Conservation (phyloP, 1,284 basidiomycete species). For the Boletellus sp. region DNA sequence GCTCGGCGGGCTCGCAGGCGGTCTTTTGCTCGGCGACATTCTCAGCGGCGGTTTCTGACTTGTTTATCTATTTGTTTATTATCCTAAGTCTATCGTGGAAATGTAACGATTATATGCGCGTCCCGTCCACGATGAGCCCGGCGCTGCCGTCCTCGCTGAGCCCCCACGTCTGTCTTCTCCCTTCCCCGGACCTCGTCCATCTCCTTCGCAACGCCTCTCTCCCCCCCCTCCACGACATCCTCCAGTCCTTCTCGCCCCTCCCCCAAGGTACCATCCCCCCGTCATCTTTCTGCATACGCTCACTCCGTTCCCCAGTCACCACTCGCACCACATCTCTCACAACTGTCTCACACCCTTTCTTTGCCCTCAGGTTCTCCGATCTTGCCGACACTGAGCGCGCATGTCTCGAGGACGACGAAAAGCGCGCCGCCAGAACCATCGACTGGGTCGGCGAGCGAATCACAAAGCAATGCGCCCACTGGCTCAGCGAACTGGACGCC, state of each 20-base stretch:
- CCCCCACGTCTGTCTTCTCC: slow-evolving; percentile 71
- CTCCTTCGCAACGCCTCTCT: slow-evolving; percentile 56
- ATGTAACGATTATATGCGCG: neutral
- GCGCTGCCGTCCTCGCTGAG: slow-evolving; percentile 67
- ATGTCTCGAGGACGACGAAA: slow-evolving; percentile 71
- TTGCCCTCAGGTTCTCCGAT: slow-evolving; percentile 73
- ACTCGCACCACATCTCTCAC: slow-evolving; percentile 70
- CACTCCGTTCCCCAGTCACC: slow-evolving; percentile 49
- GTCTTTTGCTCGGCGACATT: slow-evolving; percentile 53
- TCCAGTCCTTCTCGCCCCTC: slow-evolving; percentile 81
- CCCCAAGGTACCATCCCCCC: slow-evolving; percentile 54
- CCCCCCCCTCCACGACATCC: slow-evolving; percentile 63
- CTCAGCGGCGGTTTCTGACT: slow-evolving; percentile 32
- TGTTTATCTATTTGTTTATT: slow-evolving; percentile 1
- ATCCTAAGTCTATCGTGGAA: slow-evolving; percentile 2
- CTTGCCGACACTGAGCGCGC: slow-evolving; percentile 63
- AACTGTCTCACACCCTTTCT: slow-evolving; percentile 66
- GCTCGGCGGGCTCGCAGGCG: slow-evolving; percentile 56
- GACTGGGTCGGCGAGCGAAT: slow-evolving; percentile 80
- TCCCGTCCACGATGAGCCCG: slow-evolving; percentile 37
- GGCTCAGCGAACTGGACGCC: slow-evolving; percentile 60
- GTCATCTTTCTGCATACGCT: slow-evolving; percentile 1
- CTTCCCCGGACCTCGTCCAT: slow-evolving; percentile 64
- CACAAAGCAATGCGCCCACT: slow-evolving; percentile 53
- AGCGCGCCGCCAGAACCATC: slow-evolving; percentile 68